Percentiles rank a stretch among this genome's conserved stretches.
Evolutionary conservation across 176 grass and related monocot species (phyloP).

Genomic region (Oryza meridionalis): DNA sequence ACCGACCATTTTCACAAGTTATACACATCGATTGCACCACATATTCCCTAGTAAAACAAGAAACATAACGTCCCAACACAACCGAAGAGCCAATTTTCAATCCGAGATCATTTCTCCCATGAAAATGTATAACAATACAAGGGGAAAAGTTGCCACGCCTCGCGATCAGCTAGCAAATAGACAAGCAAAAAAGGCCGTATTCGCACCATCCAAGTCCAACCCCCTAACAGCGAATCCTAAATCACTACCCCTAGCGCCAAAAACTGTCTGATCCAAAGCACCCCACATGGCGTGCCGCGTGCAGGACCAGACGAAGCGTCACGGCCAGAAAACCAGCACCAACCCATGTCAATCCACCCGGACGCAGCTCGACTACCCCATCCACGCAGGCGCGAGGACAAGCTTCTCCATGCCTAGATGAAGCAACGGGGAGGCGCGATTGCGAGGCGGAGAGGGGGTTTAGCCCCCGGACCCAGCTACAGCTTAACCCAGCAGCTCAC

Average conservation of each 20-base stretch:
- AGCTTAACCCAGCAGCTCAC: constrained; percentile 50
- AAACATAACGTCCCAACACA: neutral
- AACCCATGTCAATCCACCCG: neutral
- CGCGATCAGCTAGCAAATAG: constrained; percentile 15
- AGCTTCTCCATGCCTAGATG: neutral
- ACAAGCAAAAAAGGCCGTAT: neutral
- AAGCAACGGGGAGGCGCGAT: neutral
- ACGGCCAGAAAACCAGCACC: neutral
- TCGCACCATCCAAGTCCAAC: neutral
- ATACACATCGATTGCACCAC: neutral
- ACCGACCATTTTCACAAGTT: neutral
- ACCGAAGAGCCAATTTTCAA: neutral
- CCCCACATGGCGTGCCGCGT: neutral
- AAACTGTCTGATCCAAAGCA: constrained; percentile 30
- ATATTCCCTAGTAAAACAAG: neutral
- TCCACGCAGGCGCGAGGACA: neutral
- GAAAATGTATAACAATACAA: constrained; percentile 1
- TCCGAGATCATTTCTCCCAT: constrained; percentile 14
- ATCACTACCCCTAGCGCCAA: neutral
- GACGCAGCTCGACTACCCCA: neutral
- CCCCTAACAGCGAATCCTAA: constrained; percentile 11
- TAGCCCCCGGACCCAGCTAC: neutral
- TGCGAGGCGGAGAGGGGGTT: neutral
- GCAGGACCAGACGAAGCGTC: neutral
- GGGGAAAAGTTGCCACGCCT: neutral